These are phyloP conservation scores for Melastoma malabathricum DNA, from an alignment of 345 rosid species.

Conservation along the genomic window DNA sequence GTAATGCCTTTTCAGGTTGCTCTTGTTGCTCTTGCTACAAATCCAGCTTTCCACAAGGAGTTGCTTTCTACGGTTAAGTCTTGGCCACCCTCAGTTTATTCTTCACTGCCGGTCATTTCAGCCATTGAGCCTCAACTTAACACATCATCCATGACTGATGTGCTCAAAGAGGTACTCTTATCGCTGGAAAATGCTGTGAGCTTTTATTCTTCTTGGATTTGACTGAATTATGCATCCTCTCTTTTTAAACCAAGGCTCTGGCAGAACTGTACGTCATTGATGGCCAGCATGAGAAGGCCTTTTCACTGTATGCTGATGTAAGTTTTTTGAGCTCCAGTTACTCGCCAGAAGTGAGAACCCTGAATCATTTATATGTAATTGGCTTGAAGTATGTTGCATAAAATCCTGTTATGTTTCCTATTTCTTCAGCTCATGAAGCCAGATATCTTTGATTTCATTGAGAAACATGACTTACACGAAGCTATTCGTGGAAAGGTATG, in stretches of 20 bases:
- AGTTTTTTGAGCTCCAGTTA: slow-evolving; percentile 19
- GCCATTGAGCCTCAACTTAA: slow-evolving; percentile 97
- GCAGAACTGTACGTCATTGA: slow-evolving; percentile 84
- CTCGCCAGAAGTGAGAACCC: background rate
- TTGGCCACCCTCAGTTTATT: slow-evolving; percentile 83
- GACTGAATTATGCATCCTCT: slow-evolving; percentile 1
- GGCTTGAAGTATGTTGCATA: background rate
- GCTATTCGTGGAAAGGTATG: slow-evolving; percentile 86
- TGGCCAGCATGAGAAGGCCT: slow-evolving; percentile 85
- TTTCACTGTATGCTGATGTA: slow-evolving; percentile 93
- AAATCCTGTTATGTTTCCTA: slow-evolving; percentile 7
- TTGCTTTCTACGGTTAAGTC: slow-evolving; percentile 83
- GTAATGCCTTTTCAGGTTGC: slow-evolving; percentile 45
- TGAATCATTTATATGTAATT: too few relatives aligned
- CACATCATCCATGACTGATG: slow-evolving; percentile 88
- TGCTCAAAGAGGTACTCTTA: slow-evolving; percentile 72
- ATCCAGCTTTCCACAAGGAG: slow-evolving; percentile 65
- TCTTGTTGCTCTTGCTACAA: slow-evolving; percentile 95
- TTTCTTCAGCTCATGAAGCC: slow-evolving; percentile 88
- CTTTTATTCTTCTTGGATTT: slow-evolving; percentile 6
- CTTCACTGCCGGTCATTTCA: slow-evolving; percentile 78
- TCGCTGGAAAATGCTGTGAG: slow-evolving; percentile 6
- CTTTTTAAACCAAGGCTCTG: slow-evolving; percentile 42
- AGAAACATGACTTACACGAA: slow-evolving; percentile 74
- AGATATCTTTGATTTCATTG: slow-evolving; percentile 69